Base-by-base conservation (phyloP, 371 early-diverging fungal genomes). In the Sporodiniella umbellata region DNA sequence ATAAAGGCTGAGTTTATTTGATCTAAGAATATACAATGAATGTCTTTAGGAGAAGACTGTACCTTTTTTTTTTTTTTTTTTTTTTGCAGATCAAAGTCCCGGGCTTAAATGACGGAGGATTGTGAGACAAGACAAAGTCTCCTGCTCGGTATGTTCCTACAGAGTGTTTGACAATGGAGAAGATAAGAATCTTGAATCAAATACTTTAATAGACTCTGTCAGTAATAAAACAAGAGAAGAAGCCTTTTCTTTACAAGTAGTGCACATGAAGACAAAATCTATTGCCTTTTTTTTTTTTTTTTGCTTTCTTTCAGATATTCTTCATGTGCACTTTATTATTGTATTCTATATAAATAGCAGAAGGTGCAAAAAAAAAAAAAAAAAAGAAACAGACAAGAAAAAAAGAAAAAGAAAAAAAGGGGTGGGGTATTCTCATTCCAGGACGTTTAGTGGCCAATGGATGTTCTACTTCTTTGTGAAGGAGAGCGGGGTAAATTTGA, bases 401-500 rank as follows among this genome's bases (percentile, higher is more conserved):
- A 35, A 35, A 4, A 5, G 15, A 35, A 15, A 35, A 15, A 35
- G n/a, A 35, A 33, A 33, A 12, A 35, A 35, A 35, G 14, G n/a
- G 8, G 15, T 4, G n/a, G 8, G 35, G 8, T 3, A 14, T 35
- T 14, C n/a, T 14, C n/a, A 35, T 48, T 52, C n/a, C 35, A 35
- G n/a, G 11, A n/a, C n/a, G n/a, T 14, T n/a, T 35, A 35, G 15
- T n/a, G 7, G 8, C 14, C 7, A 3, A 39, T 23, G 6, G 61
- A 58, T 14, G 48, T 53, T 19, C 55, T 54, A 39, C 62, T 61
- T 48, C 70, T 57, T 15, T 60, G 39, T 10, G 70, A 65, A 30
- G 66, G 50, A 17, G 70, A 65, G 2, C 71, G 61, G 7, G 70
- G 70, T 26, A 70, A 33, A 28, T 70, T 70, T 18, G 70, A 66